Base-by-base conservation (phyloP, 352 stramenopile species). In the Phytophthora podocarpi region DNA sequence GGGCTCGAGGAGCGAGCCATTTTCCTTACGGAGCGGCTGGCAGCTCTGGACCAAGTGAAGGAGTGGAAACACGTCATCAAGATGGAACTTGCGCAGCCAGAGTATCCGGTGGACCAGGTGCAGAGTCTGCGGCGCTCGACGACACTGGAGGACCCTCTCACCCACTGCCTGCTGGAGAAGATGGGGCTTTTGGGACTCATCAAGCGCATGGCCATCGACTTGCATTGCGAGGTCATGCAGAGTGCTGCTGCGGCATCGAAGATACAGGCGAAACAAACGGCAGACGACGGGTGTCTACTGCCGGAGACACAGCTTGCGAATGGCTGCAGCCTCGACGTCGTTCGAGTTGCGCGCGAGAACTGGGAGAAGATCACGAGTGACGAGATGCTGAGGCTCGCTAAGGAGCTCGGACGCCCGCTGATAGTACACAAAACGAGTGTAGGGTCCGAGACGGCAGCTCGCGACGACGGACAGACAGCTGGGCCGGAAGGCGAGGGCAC, bases 311-410 rank as follows among this genome's bases (percentile, higher is more conserved):
- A 56, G 8, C 23, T 9, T n/a, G 60, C 28, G 18, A 47, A 72
- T 10, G 65, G 71, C 23, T 75, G 67, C 41, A 64, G 35, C 28
- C 69, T 91, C 7, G 76, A 90, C 26, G 73, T 71, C 5, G 71
- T 93, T 26, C 43, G 64, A 15, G 51, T 51, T 3, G 76, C 82
- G 0, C 48, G 73, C 27, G 67, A 78, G 35, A 57, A 54, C 36
- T 93, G 84, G 84, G 79, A 93, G 31, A 61, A 67, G 21, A 78
- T 89, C 65, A 90, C 81, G 27, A 78, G 76, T 18, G 80, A 90
- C 8, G 78, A 91, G 63, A 82, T 93, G 55, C 46, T 90, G 37
- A 61, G 71, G 6, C 72, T 90, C 16, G 76, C 68, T n/a, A 76
- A 49, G 28, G 82, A 93, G 28, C 49, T 74, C 1, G 53, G 59